These are phyloP conservation scores for Penicillium cinerascens DNA, from an alignment of 495 filamentous ascomycete genomes.

Conservation along the genomic window DNA sequence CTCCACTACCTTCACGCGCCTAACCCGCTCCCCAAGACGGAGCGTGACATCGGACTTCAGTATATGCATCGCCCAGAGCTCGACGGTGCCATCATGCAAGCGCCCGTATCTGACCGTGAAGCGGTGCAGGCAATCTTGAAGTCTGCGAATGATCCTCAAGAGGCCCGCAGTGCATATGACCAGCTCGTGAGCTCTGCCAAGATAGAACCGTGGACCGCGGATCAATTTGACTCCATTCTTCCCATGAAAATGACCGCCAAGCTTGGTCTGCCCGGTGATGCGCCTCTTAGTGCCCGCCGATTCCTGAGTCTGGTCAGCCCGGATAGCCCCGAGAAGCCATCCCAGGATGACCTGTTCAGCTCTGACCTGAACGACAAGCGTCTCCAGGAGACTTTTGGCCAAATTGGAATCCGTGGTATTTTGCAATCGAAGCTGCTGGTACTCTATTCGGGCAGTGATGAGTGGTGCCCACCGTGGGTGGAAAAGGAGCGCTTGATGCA, in stretches of 20 bases:
- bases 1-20: slow-evolving; percentile 64
- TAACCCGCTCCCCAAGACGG: slow-evolving; percentile 26
- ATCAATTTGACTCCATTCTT: slow-evolving; percentile 55
- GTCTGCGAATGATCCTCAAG: slow-evolving; percentile 14
- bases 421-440: slow-evolving; percentile 47
- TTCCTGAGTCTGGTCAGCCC: slow-evolving; percentile 64
- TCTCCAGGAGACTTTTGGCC: slow-evolving; percentile 63
- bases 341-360: slow-evolving; percentile 87
- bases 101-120: slow-evolving; percentile 75
- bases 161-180: slow-evolving; percentile 43
- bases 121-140: slow-evolving; percentile 39
- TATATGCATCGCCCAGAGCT: slow-evolving; percentile 44
- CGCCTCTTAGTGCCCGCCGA: slow-evolving; percentile 53
- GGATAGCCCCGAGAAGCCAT: slow-evolving; percentile 49
- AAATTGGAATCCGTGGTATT: slow-evolving; percentile 49
- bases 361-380: slow-evolving; percentile 64
- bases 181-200: slow-evolving; percentile 51
- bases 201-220: slow-evolving; percentile 33
- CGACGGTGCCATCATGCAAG: slow-evolving; percentile 82
- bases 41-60: slow-evolving; percentile 23
- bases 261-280: slow-evolving; percentile 47
- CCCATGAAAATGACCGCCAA: slow-evolving; percentile 45
- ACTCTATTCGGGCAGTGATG: slow-evolving; percentile 69
- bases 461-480: slow-evolving; percentile 59
- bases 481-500: slow-evolving; percentile 62